Evolutionary conservation across 1,284 basidiomycete genomes (phyloP), one percentile per base, ranked within the genome.

Genomic region (Mrakiaceae sp.): DNA sequence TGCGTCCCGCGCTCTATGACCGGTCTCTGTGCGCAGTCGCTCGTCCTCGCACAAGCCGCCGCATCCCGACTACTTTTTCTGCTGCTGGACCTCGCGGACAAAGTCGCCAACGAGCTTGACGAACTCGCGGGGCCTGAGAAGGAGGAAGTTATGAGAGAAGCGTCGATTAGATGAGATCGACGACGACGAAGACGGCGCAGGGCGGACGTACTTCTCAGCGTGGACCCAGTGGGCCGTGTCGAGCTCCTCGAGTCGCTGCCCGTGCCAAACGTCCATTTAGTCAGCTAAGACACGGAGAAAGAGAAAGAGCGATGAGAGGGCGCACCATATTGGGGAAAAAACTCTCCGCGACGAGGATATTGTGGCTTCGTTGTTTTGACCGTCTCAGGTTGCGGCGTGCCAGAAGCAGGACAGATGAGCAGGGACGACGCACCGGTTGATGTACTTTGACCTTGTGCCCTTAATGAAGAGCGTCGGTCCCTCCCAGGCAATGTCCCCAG

Each of bases 391-490:
- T 27, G 27, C 27, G 27, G 27, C 27, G 27, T 27, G 27, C 27
- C 27, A 27, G 27, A 27, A 27, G 27, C 27, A 27, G 27, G 27
- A 27, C 27, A 27, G 27, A 27, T 27, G 27, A 27, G 27, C 27
- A 27, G 27, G 27, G 27, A 27, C 27, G 27, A 27, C 27, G 27
- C 27, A 27, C 27, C 72, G 69, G 70, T 82, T 83, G 71, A 83
- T 74, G 70, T 82, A 82, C 67, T 74, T 76, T 62, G 75, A 78
- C 66, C 79, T 76, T 61, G 74, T 72, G 12, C 81, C 81, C 69
- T 82, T 82, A 68, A 82, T 68, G 71, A 82, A 81, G 46, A 82
- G 70, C 2, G 79, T 76, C 4, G 79, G 78, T 1, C 79, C 79
- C 1, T 74, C 64, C 75, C 77, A 82, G 0, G 66, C 69, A 3